Evolutionary conservation across 2,329 filamentous ascomycete genomes (phyloP).

Genomic region (Ceratocystis alfenasii): DNA sequence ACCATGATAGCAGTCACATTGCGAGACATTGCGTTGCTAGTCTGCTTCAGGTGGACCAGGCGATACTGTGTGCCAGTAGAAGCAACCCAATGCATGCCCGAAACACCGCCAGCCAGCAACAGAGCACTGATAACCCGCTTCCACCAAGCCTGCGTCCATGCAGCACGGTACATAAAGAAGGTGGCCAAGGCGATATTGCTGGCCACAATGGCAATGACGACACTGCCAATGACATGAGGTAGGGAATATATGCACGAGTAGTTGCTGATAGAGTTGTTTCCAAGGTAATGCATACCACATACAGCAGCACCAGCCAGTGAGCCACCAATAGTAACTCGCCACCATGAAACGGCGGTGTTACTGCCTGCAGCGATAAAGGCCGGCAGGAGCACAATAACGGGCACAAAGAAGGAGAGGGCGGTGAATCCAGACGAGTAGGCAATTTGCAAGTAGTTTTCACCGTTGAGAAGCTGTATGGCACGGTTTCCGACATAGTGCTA

Average conservation of each 20-base stretch:
- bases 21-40: conserved; percentile 38
- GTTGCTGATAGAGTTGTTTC: conserved; percentile 71
- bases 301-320: conserved; percentile 61
- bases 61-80: conserved; percentile 58
- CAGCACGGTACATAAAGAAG: conserved; percentile 65
- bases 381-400: conserved; percentile 58
- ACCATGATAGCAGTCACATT: conserved; percentile 63
- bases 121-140: conserved; percentile 55
- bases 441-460: conserved; percentile 53
- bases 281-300: conserved; percentile 78
- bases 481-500: conserved; percentile 75
- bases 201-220: conserved; percentile 59
- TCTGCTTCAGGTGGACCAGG: conserved; percentile 37
- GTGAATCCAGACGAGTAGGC: conserved; percentile 62
- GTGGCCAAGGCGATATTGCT: conserved; percentile 58
- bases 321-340: conserved; percentile 51
- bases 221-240: conserved; percentile 53
- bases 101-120: conserved; percentile 61
- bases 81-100: conserved; percentile 80
- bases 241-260: conserved; percentile 53
- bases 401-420: conserved; percentile 65
- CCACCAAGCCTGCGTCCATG: conserved; percentile 71
- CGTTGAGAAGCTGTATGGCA: conserved; percentile 58
- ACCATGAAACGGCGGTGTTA: conserved; percentile 44
- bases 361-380: conserved; percentile 60